A percentile compares a stretch with the other conserved stretches of the same genome.
These are phyloP conservation scores for Lachnellula willkommii DNA, from an alignment of 2,329 filamentous ascomycete genomes.

Conservation along the genomic window DNA sequence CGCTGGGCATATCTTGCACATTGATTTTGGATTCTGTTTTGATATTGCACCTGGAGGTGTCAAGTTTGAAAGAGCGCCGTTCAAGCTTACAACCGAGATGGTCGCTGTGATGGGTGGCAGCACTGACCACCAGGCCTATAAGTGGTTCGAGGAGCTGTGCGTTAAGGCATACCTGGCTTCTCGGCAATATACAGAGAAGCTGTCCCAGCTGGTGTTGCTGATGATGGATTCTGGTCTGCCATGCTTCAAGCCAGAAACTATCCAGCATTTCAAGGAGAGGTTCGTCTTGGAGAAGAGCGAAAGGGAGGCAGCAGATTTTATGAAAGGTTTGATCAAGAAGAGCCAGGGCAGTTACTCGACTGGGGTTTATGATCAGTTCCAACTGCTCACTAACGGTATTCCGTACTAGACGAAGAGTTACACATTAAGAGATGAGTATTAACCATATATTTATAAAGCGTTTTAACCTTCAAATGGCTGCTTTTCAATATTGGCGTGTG, in stretches of 20 bases:
- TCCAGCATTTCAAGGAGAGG: constrained; percentile 84
- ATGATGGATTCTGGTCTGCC: constrained; percentile 97
- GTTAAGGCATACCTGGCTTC: constrained; percentile 91
- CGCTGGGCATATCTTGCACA: constrained; percentile 93
- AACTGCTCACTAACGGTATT: constrained; percentile 94
- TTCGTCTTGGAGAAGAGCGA: constrained; percentile 92
- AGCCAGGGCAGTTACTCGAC: constrained; percentile 89
- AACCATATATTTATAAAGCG: not conserved
- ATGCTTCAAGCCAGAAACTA: constrained; percentile 95
- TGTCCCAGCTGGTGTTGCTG: constrained; percentile 81
- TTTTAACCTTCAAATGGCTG: not conserved
- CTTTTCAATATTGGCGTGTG: not conserved
- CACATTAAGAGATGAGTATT: not conserved
- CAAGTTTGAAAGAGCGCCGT: constrained; percentile 94
- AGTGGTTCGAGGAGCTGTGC: constrained; percentile 93
- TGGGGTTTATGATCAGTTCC: constrained; percentile 95
- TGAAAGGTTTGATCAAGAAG: constrained; percentile 82
- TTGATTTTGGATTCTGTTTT: constrained; percentile 99
- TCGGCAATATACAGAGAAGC: constrained; percentile 79
- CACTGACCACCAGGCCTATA: constrained; percentile 79
- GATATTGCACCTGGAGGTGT: constrained; percentile 96
- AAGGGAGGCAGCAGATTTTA: constrained; percentile 89
- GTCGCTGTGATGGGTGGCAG: constrained; percentile 96
- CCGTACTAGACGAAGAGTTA: constrained; percentile 52
- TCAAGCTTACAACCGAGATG: constrained; percentile 98